Evolutionary conservation across 441 rosid genomes (phyloP).

Genomic region (Brassica hybrid): DNA sequence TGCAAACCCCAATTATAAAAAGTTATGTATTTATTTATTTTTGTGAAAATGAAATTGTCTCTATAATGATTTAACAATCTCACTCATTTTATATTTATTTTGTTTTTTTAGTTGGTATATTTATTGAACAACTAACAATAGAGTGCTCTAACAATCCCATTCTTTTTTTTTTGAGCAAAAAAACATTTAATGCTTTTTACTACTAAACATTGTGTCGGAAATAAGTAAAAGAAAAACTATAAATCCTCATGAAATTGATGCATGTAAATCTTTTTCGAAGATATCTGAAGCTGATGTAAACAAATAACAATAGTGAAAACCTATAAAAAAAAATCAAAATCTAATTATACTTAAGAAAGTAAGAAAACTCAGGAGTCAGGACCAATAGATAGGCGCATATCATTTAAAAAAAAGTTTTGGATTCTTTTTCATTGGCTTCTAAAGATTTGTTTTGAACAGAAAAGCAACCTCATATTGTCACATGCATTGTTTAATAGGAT

Average conservation of each 20-base stretch:
- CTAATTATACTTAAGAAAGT: background rate
- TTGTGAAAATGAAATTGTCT: background rate
- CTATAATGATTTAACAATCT: background rate
- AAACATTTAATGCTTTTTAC: background rate
- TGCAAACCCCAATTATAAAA: constrained; percentile 37
- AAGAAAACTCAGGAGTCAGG: constrained; percentile 18
- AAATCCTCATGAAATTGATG: background rate
- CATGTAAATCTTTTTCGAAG: constrained; percentile 3
- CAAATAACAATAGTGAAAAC: background rate
- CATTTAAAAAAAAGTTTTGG: constrained; percentile 16
- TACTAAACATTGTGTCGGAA: background rate
- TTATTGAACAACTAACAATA: background rate
- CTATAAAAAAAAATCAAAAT: background rate
- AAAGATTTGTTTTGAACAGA: constrained; percentile 23
- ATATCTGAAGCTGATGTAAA: constrained; percentile 7
- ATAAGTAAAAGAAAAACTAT: background rate
- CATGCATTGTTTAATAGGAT: constrained; percentile 21
- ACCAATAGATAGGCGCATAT: constrained; percentile 28
- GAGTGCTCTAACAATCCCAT: background rate
- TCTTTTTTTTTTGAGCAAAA: too few relatives aligned
- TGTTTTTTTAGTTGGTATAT: too few relatives aligned
- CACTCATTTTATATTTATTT: too few relatives aligned
- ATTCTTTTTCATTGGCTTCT: constrained; percentile 9
- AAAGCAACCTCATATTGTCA: constrained; percentile 33
- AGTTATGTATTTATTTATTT: background rate